Conservation (phyloP, 805 yeast species). For the Yarrowia sp. region DNA sequence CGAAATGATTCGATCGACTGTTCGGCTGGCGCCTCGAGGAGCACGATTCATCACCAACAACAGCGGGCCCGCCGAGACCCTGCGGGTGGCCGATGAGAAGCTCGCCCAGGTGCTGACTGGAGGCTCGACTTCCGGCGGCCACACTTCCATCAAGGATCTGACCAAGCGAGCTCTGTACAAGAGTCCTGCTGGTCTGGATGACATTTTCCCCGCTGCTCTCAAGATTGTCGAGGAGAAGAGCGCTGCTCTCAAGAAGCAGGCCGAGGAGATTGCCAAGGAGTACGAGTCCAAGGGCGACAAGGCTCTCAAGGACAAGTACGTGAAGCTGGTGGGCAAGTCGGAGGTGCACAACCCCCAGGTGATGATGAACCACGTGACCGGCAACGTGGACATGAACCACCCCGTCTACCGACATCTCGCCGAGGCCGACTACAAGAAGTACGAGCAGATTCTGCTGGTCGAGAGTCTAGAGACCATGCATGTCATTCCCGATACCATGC, state of each 20-base stretch:
- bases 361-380: slow-evolving; percentile 63
- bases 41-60: slow-evolving; percentile 36
- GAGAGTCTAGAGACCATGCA: slow-evolving; percentile 87
- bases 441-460: slow-evolving; percentile 80
- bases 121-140: not conserved
- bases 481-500: slow-evolving; percentile 92
- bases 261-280: slow-evolving; percentile 51
- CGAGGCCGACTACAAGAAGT: slow-evolving; percentile 72
- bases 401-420: slow-evolving; percentile 82
- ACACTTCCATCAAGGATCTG: slow-evolving; percentile 28
- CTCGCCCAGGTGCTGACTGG: not conserved
- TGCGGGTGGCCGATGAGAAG: slow-evolving; percentile 30
- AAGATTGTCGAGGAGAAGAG: slow-evolving; percentile 61
- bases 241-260: slow-evolving; percentile 53
- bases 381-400: slow-evolving; percentile 65
- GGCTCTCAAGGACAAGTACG: slow-evolving; percentile 42
- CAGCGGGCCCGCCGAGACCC: slow-evolving; percentile 33
- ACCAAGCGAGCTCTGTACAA: slow-evolving; percentile 54
- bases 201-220: slow-evolving; percentile 74
- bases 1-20: slow-evolving; percentile 37
- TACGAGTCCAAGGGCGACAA: slow-evolving; percentile 43
- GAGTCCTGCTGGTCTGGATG: slow-evolving; percentile 73
- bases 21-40: slow-evolving; percentile 35
- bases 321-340: slow-evolving; percentile 60
- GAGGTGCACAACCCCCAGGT: slow-evolving; percentile 87